Evolutionary conservation across 306 rosid species (phyloP).

Genomic region (Ormosia semicastrata): DNA sequence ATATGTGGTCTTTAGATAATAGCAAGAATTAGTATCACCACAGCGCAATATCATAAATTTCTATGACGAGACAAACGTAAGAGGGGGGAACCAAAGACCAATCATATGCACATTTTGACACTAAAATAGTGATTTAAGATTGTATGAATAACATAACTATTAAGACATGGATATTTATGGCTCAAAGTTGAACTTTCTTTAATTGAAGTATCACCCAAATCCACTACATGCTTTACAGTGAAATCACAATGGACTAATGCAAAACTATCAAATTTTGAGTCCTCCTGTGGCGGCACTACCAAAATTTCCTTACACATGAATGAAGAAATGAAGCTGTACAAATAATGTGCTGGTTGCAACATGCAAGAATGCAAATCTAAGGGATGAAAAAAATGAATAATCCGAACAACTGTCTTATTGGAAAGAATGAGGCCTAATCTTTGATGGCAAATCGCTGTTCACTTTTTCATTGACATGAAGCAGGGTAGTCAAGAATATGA

Average conservation of each 20-base stretch:
- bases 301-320: slow-evolving; percentile 97
- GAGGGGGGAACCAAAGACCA: background rate
- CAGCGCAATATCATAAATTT: background rate
- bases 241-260: slow-evolving; percentile 38
- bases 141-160: background rate
- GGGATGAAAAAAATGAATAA: slow-evolving; percentile 46
- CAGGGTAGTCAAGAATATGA: slow-evolving; percentile 27
- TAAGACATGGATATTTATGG: background rate
- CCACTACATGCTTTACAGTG: slow-evolving; percentile 55
- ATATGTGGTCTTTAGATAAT: too few relatives aligned
- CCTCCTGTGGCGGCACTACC: slow-evolving; percentile 61
- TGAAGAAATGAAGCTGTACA: slow-evolving; percentile 98
- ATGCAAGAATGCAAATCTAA: slow-evolving; percentile 67
- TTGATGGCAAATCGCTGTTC: slow-evolving; percentile 37
- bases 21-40: background rate
- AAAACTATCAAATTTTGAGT: slow-evolving; percentile 45
- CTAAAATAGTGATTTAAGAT: background rate
- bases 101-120: background rate
- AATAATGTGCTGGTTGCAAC: slow-evolving; percentile 66
- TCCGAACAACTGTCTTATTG: slow-evolving; percentile 62
- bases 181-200: slow-evolving; percentile 34
- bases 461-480: slow-evolving; percentile 33
- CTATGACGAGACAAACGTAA: background rate
- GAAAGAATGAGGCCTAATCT: slow-evolving; percentile 67
- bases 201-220: slow-evolving; percentile 49